A percentile compares a stretch with the other conserved stretches of the same genome.
phyloP scores from a whole-genome alignment of 257 asterid species.

The Leonotis leonurus region DNA sequence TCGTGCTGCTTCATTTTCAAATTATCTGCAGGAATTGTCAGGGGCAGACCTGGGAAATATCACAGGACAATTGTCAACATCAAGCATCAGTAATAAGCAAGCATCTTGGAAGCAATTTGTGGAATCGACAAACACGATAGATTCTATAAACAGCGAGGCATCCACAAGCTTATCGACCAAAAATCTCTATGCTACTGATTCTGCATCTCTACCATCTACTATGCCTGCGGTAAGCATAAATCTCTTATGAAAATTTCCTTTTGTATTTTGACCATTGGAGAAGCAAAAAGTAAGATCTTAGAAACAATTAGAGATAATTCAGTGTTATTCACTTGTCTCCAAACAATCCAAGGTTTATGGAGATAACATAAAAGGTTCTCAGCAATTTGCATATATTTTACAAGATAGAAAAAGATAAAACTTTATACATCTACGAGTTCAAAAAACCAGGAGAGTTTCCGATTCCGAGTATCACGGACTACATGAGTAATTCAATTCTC shows the following conservation, averaged over 20 bases:
- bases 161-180: constrained; percentile 49
- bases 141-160: constrained; percentile 60
- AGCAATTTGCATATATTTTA: too few species aligned
- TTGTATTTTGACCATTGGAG: background rate
- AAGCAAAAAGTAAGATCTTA: background rate
- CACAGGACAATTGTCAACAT: constrained; percentile 44
- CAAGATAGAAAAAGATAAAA: too few species aligned
- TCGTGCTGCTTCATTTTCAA: background rate
- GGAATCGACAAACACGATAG: constrained; percentile 48
- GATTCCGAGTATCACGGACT: too few species aligned
- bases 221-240: constrained; percentile 49
- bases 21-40: constrained; percentile 42
- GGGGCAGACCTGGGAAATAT: constrained; percentile 55
- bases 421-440: too few species aligned
- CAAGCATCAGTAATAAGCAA: constrained; percentile 52
- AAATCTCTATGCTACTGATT: too few species aligned
- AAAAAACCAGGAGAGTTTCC: too few species aligned
- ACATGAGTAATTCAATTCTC: too few species aligned
- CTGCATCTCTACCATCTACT: constrained; percentile 62
- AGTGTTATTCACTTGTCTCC: too few species aligned
- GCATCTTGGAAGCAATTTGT: constrained; percentile 56
- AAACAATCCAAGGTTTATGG: too few species aligned
- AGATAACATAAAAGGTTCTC: too few species aligned
- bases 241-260: background rate
- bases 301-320: background rate